Evolutionary conservation across 768 basidiomycete species (phyloP), one percentile per base, ranked within the genome.

Genomic region (Cantharellus anzutake): DNA sequence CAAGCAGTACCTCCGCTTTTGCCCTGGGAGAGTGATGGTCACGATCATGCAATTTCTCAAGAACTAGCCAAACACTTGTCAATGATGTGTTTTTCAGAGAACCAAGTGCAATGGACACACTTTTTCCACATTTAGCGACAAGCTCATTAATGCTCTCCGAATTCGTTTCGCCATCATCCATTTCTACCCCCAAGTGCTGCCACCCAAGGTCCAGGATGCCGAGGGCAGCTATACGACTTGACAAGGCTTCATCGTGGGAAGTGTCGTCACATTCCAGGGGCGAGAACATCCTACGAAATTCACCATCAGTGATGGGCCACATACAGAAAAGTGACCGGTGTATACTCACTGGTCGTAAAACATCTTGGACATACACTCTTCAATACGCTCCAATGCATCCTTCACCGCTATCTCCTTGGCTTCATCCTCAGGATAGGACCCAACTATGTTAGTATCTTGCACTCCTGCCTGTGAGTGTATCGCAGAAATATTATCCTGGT

Each of bases 171-270:
- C 71, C 72, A 3, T 68, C 64, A 2, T 80, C 82, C 0, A 88
- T 79, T 58, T 89, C 82, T 4, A 98, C 77, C 14, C 93, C 94
- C 1, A 99, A 79, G 71, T 98, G 92, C 42, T 85, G 83, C 5
- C 98, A 73, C 2, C 82, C 78, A 0, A 99, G 74, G 68, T 97
- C 94, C 1, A 98, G 75, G 76, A 92, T 79, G 64, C 93, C 92
- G 51, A 99, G 74, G 1, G 92, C 93, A 11, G 90, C 89, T 14
- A 97, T 82, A 3, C 93, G 81, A 66, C 82, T 86, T 0, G 92
- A 81, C 2, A 99, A 73, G 0, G 89, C 85, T 65, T 89, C 88
- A 67, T 99, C 92, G 67, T 96, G 93, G 0, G 82, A 83, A 0
- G 78, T 74, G 66, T 99, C 94, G 57, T 81, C 79, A n/a, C 78